Evolutionary conservation across 2,329 filamentous ascomycete genomes (phyloP).

Genomic region (Neurospora sp.): DNA sequence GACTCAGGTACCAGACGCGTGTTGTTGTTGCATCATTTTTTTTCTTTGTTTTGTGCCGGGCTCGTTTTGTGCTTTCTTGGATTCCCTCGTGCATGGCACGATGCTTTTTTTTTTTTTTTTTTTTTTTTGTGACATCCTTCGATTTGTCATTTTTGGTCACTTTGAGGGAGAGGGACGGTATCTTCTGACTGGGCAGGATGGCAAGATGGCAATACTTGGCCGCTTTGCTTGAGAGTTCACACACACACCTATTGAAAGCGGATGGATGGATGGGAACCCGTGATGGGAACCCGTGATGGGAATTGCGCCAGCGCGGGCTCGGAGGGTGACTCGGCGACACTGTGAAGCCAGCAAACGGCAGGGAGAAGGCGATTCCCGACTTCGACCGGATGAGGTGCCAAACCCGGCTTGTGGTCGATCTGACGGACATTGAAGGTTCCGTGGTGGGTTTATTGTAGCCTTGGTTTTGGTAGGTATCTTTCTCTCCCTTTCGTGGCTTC

Average conservation of each 20-base stretch:
- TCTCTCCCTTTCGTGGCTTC: neutral
- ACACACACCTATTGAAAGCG: neutral
- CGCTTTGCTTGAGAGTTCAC: neutral
- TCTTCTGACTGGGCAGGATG: neutral
- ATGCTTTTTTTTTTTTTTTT: neutral
- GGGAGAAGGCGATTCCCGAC: neutral
- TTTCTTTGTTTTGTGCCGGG: neutral
- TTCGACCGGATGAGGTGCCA: neutral
- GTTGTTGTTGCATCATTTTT: neutral
- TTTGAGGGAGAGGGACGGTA: neutral
- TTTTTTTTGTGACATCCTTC: neutral
- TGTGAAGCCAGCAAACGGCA: neutral
- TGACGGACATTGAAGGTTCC: neutral
- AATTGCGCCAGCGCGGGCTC: neutral
- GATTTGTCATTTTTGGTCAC: neutral
- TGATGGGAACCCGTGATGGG: neutral
- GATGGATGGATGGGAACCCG: neutral
- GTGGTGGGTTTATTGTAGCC: neutral
- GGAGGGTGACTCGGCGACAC: neutral
- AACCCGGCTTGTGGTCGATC: neutral
- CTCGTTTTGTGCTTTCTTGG: neutral
- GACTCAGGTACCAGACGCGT: neutral
- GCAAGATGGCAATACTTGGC: neutral
- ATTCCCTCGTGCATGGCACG: neutral
- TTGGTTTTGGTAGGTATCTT: neutral